phyloP scores from a whole-genome alignment of 176 grass and related monocot genomes.

The Oryza brachyantha region DNA sequence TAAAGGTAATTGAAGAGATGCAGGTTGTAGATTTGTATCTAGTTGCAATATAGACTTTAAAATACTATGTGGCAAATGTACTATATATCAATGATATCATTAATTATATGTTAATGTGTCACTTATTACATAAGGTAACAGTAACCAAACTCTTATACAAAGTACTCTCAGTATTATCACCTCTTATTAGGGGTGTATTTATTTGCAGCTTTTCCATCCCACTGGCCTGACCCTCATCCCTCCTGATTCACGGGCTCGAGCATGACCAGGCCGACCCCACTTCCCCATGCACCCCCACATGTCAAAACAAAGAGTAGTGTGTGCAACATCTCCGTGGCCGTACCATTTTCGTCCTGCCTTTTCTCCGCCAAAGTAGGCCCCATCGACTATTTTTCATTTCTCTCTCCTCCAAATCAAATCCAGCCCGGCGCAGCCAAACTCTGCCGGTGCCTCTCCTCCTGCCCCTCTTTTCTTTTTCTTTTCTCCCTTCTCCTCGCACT shows the following conservation, averaged over 20 bases:
- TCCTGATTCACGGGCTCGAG: background rate
- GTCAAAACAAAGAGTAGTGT: background rate
- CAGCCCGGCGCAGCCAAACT: background rate
- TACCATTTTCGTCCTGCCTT: background rate
- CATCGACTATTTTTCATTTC: background rate
- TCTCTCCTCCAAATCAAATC: background rate
- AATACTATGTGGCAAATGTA: no score
- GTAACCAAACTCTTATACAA: no score
- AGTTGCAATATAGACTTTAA: no score
- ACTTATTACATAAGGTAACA: no score
- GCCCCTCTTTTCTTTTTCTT: background rate
- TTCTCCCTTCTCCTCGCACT: no score
- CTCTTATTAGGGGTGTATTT: no score
- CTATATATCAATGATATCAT: no score
- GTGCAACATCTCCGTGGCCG: background rate
- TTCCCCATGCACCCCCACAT: slow-evolving; percentile 2
- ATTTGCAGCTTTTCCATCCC: background rate
- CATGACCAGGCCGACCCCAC: no score
- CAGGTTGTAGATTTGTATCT: no score
- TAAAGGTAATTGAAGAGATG: no score
- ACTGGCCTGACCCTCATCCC: background rate
- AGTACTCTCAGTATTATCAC: no score
- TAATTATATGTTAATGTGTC: no score
- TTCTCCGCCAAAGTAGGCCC: background rate
- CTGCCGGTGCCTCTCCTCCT: background rate